Conservation (phyloP, 2,329 filamentous ascomycete species). For the Aquanectria penicillioides region DNA sequence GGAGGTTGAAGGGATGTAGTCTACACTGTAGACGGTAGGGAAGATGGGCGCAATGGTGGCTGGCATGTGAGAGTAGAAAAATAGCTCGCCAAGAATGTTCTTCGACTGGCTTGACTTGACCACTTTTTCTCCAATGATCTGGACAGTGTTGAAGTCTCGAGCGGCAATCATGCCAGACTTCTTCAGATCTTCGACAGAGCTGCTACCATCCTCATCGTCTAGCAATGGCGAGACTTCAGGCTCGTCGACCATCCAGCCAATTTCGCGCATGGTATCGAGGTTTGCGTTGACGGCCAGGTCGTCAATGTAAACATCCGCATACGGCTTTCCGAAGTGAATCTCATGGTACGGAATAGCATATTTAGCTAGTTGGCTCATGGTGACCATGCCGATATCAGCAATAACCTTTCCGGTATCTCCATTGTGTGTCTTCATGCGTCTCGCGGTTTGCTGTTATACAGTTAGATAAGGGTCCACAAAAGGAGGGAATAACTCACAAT, state of each 20-base stretch:
- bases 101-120: neutral
- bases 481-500: neutral
- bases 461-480: neutral
- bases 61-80: slow-evolving; percentile 2
- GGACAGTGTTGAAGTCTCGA: neutral
- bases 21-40: neutral
- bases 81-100: neutral
- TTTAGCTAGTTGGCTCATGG: neutral
- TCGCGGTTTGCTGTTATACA: neutral
- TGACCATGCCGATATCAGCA: neutral
- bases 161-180: slow-evolving; percentile 1
- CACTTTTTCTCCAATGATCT: slow-evolving; percentile 2
- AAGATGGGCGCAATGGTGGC: neutral
- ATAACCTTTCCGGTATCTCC: neutral
- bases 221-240: neutral
- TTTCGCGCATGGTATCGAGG: neutral
- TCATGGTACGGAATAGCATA: neutral
- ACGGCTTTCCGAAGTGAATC: neutral
- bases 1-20: neutral
- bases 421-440: neutral
- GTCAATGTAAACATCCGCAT: neutral
- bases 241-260: neutral
- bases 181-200: neutral
- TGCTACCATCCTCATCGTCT: neutral
- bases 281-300: neutral